Percentiles rank a stretch among this genome's conserved stretches.
These are phyloP conservation scores for Sugiyamaella paludigena DNA, from an alignment of 1,139 yeast species.

Conservation along the genomic window DNA sequence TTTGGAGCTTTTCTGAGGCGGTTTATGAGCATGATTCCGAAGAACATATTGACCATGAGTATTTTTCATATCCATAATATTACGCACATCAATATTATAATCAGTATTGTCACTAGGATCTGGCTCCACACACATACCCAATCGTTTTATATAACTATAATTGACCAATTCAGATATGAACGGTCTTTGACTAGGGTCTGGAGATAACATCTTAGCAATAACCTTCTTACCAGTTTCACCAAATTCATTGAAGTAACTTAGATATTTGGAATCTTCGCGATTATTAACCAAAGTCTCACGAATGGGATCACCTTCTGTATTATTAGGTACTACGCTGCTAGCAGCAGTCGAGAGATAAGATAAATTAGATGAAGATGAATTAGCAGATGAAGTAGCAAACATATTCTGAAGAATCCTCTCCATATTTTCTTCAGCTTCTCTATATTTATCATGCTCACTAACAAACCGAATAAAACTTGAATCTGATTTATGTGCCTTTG, in stretches of 20 bases:
- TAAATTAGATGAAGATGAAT: background rate
- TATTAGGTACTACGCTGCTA: background rate
- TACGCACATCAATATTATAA: slow-evolving; percentile 18
- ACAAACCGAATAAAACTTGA: slow-evolving; percentile 26
- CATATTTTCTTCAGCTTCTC: slow-evolving; percentile 67
- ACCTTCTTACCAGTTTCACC: slow-evolving; percentile 31
- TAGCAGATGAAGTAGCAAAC: slow-evolving; percentile 3
- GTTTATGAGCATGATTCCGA: slow-evolving; percentile 27
- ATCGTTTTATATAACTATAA: slow-evolving; percentile 81
- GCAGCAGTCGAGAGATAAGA: slow-evolving; percentile 3
- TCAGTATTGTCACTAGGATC: slow-evolving; percentile 10
- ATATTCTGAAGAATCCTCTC: slow-evolving; percentile 32
- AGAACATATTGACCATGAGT: slow-evolving; percentile 20
- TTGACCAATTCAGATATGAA: slow-evolving; percentile 69
- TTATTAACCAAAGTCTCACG: slow-evolving; percentile 8
- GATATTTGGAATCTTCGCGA: slow-evolving; percentile 7
- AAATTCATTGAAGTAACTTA: slow-evolving; percentile 27
- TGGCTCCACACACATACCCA: slow-evolving; percentile 50
- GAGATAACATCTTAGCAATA: slow-evolving; percentile 54
- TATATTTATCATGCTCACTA: slow-evolving; percentile 50
- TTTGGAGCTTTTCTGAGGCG: slow-evolving; percentile 23
- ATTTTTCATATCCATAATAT: slow-evolving; percentile 14
- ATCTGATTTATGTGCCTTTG: slow-evolving; percentile 33
- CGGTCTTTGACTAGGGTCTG: slow-evolving; percentile 68
- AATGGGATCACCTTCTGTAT: background rate